Conservation (phyloP, 2,329 filamentous ascomycete genomes). For the Fusarium tupiense region DNA sequence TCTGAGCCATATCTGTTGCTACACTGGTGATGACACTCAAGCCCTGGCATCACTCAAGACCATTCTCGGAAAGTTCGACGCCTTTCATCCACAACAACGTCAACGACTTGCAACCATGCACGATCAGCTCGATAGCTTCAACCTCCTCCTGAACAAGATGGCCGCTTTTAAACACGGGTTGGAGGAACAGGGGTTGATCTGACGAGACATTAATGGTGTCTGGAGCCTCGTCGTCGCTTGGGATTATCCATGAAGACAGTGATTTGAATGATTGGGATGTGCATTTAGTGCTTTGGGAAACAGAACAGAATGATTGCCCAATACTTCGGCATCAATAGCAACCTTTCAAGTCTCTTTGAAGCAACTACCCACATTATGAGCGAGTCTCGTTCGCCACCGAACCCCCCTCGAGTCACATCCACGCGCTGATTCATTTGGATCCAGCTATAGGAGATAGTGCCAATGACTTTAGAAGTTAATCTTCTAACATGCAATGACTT, state of each 20-base stretch:
- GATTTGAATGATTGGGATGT: background rate
- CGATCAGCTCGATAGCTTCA: background rate
- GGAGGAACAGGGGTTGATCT: background rate
- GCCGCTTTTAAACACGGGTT: background rate
- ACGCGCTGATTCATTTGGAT: background rate
- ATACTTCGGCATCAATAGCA: background rate
- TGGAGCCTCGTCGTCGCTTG: background rate
- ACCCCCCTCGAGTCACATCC: background rate
- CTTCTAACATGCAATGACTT: background rate
- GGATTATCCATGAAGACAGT: background rate
- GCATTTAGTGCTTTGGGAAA: too few species aligned
- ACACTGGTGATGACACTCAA: background rate
- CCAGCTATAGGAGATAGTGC: background rate
- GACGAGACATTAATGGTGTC: background rate
- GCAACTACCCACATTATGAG: background rate
- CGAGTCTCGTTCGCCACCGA: too few species aligned
- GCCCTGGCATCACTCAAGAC: background rate
- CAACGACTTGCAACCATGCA: background rate
- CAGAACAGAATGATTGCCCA: background rate
- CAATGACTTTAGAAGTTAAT: background rate
- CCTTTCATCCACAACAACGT: background rate
- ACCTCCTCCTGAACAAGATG: background rate
- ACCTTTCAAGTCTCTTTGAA: background rate
- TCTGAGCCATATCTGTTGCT: background rate
- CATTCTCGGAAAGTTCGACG: background rate